These are phyloP conservation scores for Saturnispora mendoncae DNA, from an alignment of 805 yeast genomes.

Conservation along the genomic window DNA sequence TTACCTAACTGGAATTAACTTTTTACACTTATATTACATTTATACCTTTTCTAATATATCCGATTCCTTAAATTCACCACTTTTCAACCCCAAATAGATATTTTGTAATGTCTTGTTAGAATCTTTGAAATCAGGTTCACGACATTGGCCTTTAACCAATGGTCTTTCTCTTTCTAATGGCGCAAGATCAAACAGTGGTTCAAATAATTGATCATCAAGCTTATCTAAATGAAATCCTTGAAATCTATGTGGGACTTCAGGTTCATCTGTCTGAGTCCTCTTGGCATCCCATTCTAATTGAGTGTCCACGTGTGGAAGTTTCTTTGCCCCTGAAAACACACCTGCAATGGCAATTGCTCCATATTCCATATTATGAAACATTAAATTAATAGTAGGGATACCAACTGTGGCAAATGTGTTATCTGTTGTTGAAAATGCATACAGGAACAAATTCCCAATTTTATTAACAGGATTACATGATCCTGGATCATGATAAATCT, in stretches of 20 bases:
- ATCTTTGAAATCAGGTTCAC: conserved; percentile 11
- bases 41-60: conserved; percentile 11
- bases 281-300: conserved; percentile 28
- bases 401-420: conserved; percentile 37
- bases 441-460: conserved; percentile 21
- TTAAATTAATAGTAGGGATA: conserved; percentile 33
- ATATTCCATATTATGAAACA: conserved; percentile 43
- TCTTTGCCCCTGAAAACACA: conserved; percentile 38
- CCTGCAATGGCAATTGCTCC: conserved; percentile 50
- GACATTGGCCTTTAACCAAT: conserved; percentile 8
- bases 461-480: conserved; percentile 11
- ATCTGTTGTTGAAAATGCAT: conserved; percentile 35
- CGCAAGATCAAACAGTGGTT: conserved; percentile 14
- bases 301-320: conserved; percentile 33
- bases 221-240: conserved; percentile 12
- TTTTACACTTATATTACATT: not conserved
- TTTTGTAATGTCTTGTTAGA: conserved; percentile 12
- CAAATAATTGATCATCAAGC: conserved; percentile 12
- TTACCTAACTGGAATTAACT: conserved; percentile 2
- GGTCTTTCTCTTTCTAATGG: conserved; percentile 16
- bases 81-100: conserved; percentile 10
- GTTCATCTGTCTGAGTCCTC: conserved; percentile 12
- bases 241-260: conserved; percentile 15
- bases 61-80: conserved; percentile 6
- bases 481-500: conserved; percentile 8